phyloP scores from a whole-genome alignment of 148 eudicot species.

The Diospyros lotus region DNA sequence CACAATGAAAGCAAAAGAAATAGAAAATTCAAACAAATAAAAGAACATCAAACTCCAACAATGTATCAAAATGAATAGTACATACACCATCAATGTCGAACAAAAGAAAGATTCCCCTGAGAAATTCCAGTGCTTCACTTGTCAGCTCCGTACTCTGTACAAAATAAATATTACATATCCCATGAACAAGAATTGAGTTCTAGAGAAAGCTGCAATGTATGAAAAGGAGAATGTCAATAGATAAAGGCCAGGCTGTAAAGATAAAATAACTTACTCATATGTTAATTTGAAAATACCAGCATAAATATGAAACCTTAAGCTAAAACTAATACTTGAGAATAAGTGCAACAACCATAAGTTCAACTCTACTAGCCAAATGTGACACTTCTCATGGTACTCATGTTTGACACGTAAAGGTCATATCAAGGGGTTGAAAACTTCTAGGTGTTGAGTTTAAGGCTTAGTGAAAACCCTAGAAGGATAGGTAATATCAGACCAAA shows the following conservation, averaged over 20 bases:
- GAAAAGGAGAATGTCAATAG: background rate
- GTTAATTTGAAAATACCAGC: background rate
- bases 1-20: background rate
- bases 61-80: constrained; percentile 6
- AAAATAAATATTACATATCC: background rate
- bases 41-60: too few species aligned
- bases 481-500: background rate
- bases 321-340: background rate
- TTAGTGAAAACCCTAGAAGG: background rate
- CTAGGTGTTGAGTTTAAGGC: background rate
- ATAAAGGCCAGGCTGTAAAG: background rate
- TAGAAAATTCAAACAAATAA: background rate
- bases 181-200: background rate
- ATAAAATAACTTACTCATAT: background rate
- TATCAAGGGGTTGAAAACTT: background rate
- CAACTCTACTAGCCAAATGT: background rate
- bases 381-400: background rate
- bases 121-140: constrained; percentile 53
- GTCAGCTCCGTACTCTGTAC: constrained; percentile 53
- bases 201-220: background rate
- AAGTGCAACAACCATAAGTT: background rate
- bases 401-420: background rate
- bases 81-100: constrained; percentile 52
- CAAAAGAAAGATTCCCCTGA: constrained; percentile 33
- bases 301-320: background rate